These are phyloP conservation scores for Torulaspora microellipsoides DNA, from an alignment of 805 yeast genomes.

Conservation along the genomic window DNA sequence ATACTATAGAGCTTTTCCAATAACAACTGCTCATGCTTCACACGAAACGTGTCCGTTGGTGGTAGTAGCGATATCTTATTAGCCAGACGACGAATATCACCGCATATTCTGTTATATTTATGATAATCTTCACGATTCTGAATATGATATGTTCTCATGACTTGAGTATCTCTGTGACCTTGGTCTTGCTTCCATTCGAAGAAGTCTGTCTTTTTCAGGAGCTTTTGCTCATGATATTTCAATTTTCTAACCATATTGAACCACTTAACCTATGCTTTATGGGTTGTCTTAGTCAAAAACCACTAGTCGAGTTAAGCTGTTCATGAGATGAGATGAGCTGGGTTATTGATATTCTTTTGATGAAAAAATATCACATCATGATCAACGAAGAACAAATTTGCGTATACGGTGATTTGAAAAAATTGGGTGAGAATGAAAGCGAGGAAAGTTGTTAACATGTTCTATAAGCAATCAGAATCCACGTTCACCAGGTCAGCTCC, in stretches of 20 bases:
- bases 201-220: constrained; percentile 92
- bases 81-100: constrained; percentile 83
- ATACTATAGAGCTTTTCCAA: constrained; percentile 82
- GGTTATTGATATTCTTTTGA: too few relatives aligned
- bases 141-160: constrained; percentile 89
- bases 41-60: constrained; percentile 80
- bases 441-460: too few relatives aligned
- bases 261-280: neutral
- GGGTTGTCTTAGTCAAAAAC: too few relatives aligned
- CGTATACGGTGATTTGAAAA: too few relatives aligned
- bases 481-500: too few relatives aligned
- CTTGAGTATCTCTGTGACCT: constrained; percentile 93
- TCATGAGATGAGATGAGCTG: too few relatives aligned
- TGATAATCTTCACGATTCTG: constrained; percentile 95
- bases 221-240: constrained; percentile 92
- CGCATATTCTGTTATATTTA: constrained; percentile 89
- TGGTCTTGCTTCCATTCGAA: constrained; percentile 97
- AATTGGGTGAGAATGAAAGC: too few relatives aligned
- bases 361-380: too few relatives aligned
- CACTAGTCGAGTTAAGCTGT: too few relatives aligned
- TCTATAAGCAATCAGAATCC: too few relatives aligned
- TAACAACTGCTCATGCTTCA: constrained; percentile 81
- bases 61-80: constrained; percentile 79
- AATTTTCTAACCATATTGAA: constrained; percentile 71
- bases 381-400: too few relatives aligned